Base-by-base conservation (phyloP, 257 asterid species). In the Ilex aquifolium region DNA sequence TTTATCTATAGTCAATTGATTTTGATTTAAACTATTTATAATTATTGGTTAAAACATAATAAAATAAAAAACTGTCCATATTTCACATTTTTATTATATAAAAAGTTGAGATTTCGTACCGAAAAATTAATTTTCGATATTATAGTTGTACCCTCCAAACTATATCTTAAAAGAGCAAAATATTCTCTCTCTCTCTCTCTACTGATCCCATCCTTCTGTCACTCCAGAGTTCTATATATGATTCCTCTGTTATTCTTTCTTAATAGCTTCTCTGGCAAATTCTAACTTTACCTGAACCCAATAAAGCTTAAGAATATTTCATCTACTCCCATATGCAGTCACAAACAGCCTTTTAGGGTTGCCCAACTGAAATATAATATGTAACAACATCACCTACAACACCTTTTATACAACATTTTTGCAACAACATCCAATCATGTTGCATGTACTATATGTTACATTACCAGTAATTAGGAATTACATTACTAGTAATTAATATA, bases 291-390 rank as follows among this genome's bases (percentile, higher is more conserved):
- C 10, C 57, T n/a, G 10, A 53, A 17, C 27, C 57, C 57, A 53
- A 53, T 53, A 53, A 53, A 53, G 57, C 57, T 15, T 21, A 10
- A 10, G 17, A 4, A 49, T 49, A 53, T 53, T 53, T 53, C 57
- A 53, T 53, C 57, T 49, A 49, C 15, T 21, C 27, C 29, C 57
- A 53, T 10, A 53, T 15, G 15, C 57, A 53, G 57, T 14, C 57
- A 53, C 30, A 53, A 53, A 53, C 57, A 53, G 57, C 57, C 57
- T 53, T 53, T 53, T 53, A n/a, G 4, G 10, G 57, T 53, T 53
- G 5, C n/a, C 56, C 5, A 50, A 50, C 8, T 4, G 13, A 21
- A 21, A 21, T 21, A 21, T 21, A 21, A 21, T 21, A 21, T 21
- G 27, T 21, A 21, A 21, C 27, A 21, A 21, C 27, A 21, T 21